A percentile compares a stretch with the other conserved stretches of the same genome.
Conservation (phyloP, 345 rosid species). For the Citrus sp. region DNA sequence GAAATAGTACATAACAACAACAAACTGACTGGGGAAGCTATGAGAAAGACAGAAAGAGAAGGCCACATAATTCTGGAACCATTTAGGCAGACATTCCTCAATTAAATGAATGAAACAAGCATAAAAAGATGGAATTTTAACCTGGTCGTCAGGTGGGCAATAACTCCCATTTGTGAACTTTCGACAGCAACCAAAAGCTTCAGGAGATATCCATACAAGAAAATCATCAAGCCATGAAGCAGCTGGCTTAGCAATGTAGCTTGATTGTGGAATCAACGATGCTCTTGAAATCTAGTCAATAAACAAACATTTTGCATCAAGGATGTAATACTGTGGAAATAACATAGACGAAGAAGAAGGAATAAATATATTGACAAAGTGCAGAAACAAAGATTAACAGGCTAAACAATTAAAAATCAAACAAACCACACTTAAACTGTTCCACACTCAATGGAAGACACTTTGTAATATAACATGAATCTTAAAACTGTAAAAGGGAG, state of each 20-base stretch:
- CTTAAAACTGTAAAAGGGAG: not conserved
- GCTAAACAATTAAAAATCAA: not conserved
- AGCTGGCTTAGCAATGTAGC: constrained; percentile 97
- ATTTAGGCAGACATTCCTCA: not conserved
- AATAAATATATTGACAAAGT: not conserved
- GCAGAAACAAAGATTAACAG: constrained; percentile 8
- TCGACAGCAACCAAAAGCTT: constrained; percentile 98
- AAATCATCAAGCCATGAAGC: constrained; percentile 99
- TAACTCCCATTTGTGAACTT: constrained; percentile 87
- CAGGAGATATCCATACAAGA: constrained; percentile 98
- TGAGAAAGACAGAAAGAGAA: not conserved
- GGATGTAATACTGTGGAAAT: not conserved
- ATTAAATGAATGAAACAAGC: not conserved
- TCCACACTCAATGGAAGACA: not conserved
- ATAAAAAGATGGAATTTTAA: constrained; percentile 20
- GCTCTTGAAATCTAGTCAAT: constrained; percentile 69
- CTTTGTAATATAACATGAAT: not conserved
- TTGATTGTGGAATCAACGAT: constrained; percentile 74
- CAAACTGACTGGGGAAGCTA: not conserved
- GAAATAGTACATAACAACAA: not conserved
- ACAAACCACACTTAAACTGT: not conserved
- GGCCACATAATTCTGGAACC: not conserved
- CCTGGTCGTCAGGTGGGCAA: constrained; percentile 99
- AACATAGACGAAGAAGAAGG: not conserved
- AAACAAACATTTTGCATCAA: constrained; percentile 15